Base-by-base conservation (phyloP, 1,139 yeast species). In the Dujonia santamariae region DNA sequence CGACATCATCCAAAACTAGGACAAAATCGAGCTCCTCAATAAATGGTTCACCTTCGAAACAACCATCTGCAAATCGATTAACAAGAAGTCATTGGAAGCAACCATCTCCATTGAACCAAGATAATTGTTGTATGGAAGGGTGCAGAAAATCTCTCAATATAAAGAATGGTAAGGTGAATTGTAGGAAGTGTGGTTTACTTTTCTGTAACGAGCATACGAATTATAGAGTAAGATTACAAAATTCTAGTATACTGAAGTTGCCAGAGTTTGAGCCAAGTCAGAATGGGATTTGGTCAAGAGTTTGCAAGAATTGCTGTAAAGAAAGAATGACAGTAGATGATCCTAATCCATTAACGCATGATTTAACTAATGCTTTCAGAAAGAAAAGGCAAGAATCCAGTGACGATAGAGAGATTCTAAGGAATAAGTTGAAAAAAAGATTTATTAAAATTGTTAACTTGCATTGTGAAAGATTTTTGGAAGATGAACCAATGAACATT, bases 261-360 rank as follows among this genome's bases (percentile, higher is more conserved):
- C 31, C 26, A 66, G 73, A 45, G 71, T 67, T 62, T 44, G 63
- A 59, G 32, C 38, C 57, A 12, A 33, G 44, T 0, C 47, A 40
- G 3, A 44, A 54, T 19, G 95, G 95, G 0, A 58, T 65, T 4
- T 83, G 92, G 92, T 67, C 80, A 33, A 63, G 82, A 30, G 82
- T 86, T 40, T 88, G 97, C 53, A 61, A 68, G 27, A 46, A 46
- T 1, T 88, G 97, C 53, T 88, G 97, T 53, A 85, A 71, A 51
- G 51, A 53, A 24, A 44, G 54, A 1, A 11, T 11, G 23, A 75
- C 80, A 39, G 80, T 83, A 3, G 84, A 83, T 3, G 70, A 79
- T 47, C 49, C 54, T 13, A 26, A 20, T 8, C 30, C 38, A 5
- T 16, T 32, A 2, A 45, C 46, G 2, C 53, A 56, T 26, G 86